Conservation (phyloP, 768 basidiomycete genomes). For the Pleurotus tuber-regium region DNA sequence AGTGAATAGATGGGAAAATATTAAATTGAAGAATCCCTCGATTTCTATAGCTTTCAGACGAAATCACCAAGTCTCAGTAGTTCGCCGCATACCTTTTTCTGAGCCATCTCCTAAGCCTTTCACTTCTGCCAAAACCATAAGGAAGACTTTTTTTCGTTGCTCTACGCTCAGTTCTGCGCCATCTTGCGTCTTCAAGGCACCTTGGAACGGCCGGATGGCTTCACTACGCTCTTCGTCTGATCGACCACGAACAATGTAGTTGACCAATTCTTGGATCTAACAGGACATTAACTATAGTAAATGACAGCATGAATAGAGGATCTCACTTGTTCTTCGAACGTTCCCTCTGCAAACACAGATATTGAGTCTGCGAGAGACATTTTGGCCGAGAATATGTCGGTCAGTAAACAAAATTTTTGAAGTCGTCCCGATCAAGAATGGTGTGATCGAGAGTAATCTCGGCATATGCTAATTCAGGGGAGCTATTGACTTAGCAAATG, state of each 20-base stretch:
- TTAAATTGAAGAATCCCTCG: constrained; percentile 86
- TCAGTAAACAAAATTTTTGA: constrained; percentile 28
- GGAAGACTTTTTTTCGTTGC: constrained; percentile 53
- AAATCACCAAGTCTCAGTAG: constrained; percentile 1
- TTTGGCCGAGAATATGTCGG: constrained; percentile 22
- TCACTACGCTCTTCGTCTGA: constrained; percentile 66
- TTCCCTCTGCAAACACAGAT: constrained; percentile 84
- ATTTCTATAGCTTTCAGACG: constrained; percentile 47
- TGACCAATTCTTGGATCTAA: constrained; percentile 76
- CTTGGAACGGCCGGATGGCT: constrained; percentile 66
- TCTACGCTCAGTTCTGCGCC: constrained; percentile 53
- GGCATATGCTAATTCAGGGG: neutral
- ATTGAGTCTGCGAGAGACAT: constrained; percentile 77
- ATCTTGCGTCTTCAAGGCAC: constrained; percentile 49
- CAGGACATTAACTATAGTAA: constrained; percentile 2
- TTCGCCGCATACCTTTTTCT: constrained; percentile 60
- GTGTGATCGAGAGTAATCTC: neutral
- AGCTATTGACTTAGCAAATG: constrained; percentile 1
- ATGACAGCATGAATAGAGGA: neutral
- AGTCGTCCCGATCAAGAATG: neutral
- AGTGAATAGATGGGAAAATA: constrained; percentile 69
- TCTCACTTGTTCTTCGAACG: constrained; percentile 81
- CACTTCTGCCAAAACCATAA: constrained; percentile 57
- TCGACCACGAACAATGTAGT: constrained; percentile 64
- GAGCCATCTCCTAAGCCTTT: constrained; percentile 73